Conservation (phyloP, 208 protist genomes). For the Leishmania arabica region DNA sequence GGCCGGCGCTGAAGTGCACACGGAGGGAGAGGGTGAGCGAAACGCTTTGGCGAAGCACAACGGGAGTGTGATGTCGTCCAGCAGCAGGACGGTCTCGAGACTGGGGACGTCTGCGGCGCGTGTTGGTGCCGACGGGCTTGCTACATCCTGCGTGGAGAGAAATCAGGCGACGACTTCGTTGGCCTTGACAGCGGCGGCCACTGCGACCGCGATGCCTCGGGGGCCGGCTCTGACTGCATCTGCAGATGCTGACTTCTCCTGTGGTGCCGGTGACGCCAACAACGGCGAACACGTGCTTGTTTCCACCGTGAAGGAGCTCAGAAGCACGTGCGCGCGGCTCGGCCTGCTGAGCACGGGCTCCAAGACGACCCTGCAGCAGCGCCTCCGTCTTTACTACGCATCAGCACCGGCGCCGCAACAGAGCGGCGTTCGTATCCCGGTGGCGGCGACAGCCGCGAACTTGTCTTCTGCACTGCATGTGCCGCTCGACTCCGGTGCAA, state of each 20-base stretch:
- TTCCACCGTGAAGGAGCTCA: conserved; percentile 34
- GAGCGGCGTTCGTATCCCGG: background rate
- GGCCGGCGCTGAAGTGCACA: background rate
- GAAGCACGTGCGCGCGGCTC: conserved; percentile 28
- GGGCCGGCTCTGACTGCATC: background rate
- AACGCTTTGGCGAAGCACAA: background rate
- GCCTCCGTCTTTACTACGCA: conserved; percentile 28
- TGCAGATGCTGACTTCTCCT: background rate
- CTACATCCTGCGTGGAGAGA: background rate
- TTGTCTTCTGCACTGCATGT: background rate
- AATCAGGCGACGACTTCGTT: background rate
- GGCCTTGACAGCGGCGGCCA: background rate
- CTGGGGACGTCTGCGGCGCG: background rate
- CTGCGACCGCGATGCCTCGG: background rate
- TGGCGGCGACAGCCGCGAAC: background rate
- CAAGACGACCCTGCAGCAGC: conserved; percentile 41
- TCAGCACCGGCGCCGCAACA: background rate
- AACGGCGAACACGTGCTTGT: background rate
- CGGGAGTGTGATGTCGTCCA: background rate
- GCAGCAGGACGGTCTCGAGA: background rate
- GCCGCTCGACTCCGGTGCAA: background rate
- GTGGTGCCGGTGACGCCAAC: background rate
- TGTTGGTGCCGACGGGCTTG: background rate
- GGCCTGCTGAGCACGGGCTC: conserved; percentile 48
- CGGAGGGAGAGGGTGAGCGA: background rate